These are phyloP conservation scores for Huntiella abstrusa DNA, from an alignment of 2,329 filamentous ascomycete genomes.

Conservation along the genomic window DNA sequence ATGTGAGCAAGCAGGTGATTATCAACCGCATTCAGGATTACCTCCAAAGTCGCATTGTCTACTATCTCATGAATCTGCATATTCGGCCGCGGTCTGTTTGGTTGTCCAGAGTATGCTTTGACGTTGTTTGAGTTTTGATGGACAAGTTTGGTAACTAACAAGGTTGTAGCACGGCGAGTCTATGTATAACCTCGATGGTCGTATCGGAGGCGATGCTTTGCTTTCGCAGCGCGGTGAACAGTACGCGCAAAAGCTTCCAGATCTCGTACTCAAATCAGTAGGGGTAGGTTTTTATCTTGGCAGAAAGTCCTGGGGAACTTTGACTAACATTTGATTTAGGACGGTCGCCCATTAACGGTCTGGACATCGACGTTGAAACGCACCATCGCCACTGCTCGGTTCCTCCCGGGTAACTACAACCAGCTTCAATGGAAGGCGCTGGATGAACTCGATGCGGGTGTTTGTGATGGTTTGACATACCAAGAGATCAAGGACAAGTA, in stretches of 20 bases:
- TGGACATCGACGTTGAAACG: conserved; percentile 50
- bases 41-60: conserved; percentile 85
- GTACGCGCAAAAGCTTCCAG: conserved; percentile 71
- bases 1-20: conserved; percentile 87
- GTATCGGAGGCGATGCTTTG: conserved; percentile 82
- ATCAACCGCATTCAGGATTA: conserved; percentile 98
- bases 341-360: conserved; percentile 40
- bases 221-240: conserved; percentile 72
- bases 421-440: conserved; percentile 97
- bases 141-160: background rate
- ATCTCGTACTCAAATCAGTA: conserved; percentile 68
- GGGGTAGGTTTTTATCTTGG: conserved; percentile 38
- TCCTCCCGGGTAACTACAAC: conserved; percentile 65
- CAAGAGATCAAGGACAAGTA: conserved; percentile 81
- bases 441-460: conserved; percentile 88
- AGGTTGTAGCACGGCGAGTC: conserved; percentile 73
- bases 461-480: conserved; percentile 93
- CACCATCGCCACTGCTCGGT: conserved; percentile 79
- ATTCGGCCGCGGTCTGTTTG: conserved; percentile 93
- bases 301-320: background rate
- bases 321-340: conserved; percentile 21
- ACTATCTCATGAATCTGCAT: conserved; percentile 96
- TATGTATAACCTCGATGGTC: conserved; percentile 71
- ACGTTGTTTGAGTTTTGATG: background rate
- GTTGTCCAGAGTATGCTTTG: conserved; percentile 60